Evolutionary conservation across 1,284 basidiomycete genomes (phyloP), one percentile per base, ranked within the genome.

Genomic region (Ustilago lituana): DNA sequence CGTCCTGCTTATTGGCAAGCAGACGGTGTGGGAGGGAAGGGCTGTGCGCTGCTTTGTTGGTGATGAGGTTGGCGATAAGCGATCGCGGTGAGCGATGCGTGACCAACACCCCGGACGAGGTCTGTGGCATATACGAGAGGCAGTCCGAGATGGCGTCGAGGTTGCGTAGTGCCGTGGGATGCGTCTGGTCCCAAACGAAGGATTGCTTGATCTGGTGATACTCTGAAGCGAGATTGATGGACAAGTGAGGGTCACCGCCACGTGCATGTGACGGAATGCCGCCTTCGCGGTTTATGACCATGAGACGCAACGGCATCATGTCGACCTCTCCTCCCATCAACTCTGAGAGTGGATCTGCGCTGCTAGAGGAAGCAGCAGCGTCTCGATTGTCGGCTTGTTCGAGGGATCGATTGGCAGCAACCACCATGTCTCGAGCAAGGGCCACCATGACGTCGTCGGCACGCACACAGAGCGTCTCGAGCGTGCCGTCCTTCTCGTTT

Each of bases 211-310:
- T 97, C 83, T 92, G 90, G 36, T 88, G 84, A 80, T 88, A 91
- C 82, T 99, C 96, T 15, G 92, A 92, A 0, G 88, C 87, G 29
- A 98, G 87, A 82, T 99, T 99, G 86, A 99, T 91, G 64, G 95
- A 89, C 32, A 99, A 88, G 85, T 99, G 96, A 15, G 96, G 96
- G 73, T 92, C 88, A 39, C 96, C 96, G 15, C 87, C 88, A 20
- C 96, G 91, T 32, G 96, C 96, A 80, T 98, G 98, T 0, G 94
- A 98, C 11, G 96, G 96, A 3, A 98, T 90, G 27, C 96, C 96
- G 19, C 96, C 96, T 84, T 97, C 93, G 19, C 91, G 89, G 82
- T 94, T 97, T 83, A 99, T 98, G 81, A 98, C 91, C 90, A 99
- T 94, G 63, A 99, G 87, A 20, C 96, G 91, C 58, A 96, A 84